phyloP scores from a whole-genome alignment of 768 basidiomycete genomes.

The Jaapia argillacea region DNA sequence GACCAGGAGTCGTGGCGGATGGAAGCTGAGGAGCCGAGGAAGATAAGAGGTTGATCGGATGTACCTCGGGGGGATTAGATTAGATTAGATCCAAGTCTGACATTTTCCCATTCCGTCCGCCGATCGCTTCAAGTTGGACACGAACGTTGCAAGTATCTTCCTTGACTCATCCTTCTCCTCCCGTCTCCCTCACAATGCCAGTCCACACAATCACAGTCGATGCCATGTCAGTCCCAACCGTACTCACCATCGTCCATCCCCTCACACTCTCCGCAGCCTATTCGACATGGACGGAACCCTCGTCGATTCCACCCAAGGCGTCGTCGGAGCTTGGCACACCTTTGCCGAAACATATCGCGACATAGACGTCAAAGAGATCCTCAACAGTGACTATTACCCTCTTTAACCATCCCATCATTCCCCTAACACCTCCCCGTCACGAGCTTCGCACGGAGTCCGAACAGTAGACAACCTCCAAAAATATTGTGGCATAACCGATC shows the following conservation, averaged over 20 bases:
- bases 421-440: background rate
- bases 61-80: too few species aligned
- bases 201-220: background rate
- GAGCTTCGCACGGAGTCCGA: constrained; percentile 76
- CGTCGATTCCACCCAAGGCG: constrained; percentile 75
- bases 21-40: too few species aligned
- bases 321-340: constrained; percentile 74
- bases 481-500: constrained; percentile 61
- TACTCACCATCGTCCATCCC: background rate
- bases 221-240: background rate
- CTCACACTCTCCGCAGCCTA: constrained; percentile 28
- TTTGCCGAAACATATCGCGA: constrained; percentile 62
- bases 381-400: constrained; percentile 47
- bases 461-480: constrained; percentile 72
- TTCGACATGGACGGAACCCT: constrained; percentile 84
- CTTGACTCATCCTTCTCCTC: too few species aligned
- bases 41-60: too few species aligned
- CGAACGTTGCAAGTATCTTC: too few species aligned
- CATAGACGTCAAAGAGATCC: constrained; percentile 49
- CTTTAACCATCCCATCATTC: background rate
- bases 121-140: too few species aligned
- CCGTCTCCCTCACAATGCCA: too few species aligned
- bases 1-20: too few species aligned
- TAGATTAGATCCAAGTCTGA: too few species aligned
- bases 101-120: too few species aligned